These are phyloP conservation scores for Fusarium sp. DNA, from an alignment of 2,329 filamentous ascomycete genomes.

Conservation along the genomic window DNA sequence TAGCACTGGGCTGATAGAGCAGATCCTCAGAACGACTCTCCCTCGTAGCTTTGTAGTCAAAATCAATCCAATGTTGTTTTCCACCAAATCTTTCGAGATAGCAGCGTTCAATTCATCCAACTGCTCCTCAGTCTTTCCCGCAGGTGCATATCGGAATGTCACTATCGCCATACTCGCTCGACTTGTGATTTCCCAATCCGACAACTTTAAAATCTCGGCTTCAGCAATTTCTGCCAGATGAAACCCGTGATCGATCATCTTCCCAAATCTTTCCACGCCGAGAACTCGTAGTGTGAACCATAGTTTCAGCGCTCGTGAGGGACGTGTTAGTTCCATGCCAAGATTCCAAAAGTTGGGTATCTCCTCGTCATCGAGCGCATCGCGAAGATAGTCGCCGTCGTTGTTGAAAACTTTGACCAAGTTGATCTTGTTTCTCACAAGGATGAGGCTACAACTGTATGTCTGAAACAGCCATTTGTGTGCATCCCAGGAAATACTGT, in stretches of 20 bases:
- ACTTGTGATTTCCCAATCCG: slow-evolving; percentile 3
- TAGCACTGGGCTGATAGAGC: slow-evolving; percentile 6
- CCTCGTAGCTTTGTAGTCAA: slow-evolving; percentile 6
- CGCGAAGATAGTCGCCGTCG: slow-evolving; percentile 12
- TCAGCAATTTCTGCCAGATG: neutral
- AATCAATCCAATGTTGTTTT: neutral
- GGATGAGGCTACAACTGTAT: slow-evolving; percentile 13
- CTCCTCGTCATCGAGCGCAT: slow-evolving; percentile 11
- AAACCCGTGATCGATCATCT: slow-evolving; percentile 7
- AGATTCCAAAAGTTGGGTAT: slow-evolving; percentile 22
- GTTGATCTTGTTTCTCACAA: neutral
- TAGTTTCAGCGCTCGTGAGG: slow-evolving; percentile 3
- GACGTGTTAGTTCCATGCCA: slow-evolving; percentile 6
- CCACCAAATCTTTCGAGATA: neutral
- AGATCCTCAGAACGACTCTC: neutral
- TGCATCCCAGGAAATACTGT: slow-evolving; percentile 20
- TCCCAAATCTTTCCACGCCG: neutral
- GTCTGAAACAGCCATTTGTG: slow-evolving; percentile 18
- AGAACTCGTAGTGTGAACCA: slow-evolving; percentile 16
- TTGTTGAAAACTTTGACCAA: slow-evolving; percentile 5
- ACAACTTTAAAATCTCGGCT: neutral
- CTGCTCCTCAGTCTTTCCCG: neutral
- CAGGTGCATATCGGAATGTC: slow-evolving; percentile 5
- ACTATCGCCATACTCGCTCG: slow-evolving; percentile 17
- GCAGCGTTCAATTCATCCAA: neutral